A percentile compares a stretch with the other conserved stretches of the same genome.
Conservation (phyloP, 441 rosid species). For the Euphorbia celastroides region DNA sequence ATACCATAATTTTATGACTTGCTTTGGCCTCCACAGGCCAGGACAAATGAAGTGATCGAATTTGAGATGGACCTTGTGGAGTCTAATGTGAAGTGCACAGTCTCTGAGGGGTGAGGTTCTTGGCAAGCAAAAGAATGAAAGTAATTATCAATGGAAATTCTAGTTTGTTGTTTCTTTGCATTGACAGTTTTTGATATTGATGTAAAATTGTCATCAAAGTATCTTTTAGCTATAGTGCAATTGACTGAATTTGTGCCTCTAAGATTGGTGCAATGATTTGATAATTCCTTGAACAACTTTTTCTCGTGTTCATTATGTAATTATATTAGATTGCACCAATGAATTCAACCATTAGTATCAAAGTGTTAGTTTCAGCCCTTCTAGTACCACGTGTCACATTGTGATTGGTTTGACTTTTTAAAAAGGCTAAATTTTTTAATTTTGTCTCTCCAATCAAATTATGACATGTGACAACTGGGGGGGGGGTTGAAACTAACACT, state of each 20-base stretch:
- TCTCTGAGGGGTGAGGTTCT: constrained; percentile 72
- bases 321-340: no score
- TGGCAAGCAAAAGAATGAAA: constrained; percentile 73
- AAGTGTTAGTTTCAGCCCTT: no score
- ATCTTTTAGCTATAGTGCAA: background rate
- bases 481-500: no score
- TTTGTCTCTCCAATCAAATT: no score
- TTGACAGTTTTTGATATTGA: no score
- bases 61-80: constrained; percentile 60
- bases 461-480: no score
- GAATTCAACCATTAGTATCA: no score
- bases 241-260: background rate
- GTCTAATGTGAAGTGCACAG: constrained; percentile 61
- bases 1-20: background rate
- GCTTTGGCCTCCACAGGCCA: constrained; percentile 33
- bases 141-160: constrained; percentile 23
- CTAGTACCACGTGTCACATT: no score
- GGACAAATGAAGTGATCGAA: constrained; percentile 69
- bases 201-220: no score
- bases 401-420: no score
- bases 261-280: background rate
- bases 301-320: background rate
- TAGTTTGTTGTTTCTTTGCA: background rate
- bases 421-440: no score
- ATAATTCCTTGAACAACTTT: background rate